Conservation (phyloP, 345 rosid species). For the Physaria fendleri region DNA sequence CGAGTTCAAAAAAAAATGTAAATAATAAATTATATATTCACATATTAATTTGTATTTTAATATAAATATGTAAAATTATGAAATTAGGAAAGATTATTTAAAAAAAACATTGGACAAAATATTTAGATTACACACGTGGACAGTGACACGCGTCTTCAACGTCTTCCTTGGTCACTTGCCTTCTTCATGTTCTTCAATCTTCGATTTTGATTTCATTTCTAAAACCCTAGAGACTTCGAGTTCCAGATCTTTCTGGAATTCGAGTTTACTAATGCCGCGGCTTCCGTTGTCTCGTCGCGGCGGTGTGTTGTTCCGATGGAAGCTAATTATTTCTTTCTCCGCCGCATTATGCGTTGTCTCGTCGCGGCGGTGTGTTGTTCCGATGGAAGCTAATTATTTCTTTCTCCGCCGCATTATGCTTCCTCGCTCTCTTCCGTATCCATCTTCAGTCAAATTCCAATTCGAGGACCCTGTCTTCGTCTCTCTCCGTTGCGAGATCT, state of each 20-base stretch:
- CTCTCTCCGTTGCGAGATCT: constrained; percentile 33
- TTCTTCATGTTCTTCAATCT: not conserved
- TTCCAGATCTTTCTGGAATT: not conserved
- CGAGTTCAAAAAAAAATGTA: too few relatives aligned
- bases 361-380: constrained; percentile 46
- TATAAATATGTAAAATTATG: too few relatives aligned
- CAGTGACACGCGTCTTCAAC: too few relatives aligned
- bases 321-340: constrained; percentile 48
- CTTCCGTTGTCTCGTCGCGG: constrained; percentile 35
- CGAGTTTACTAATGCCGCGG: constrained; percentile 37
- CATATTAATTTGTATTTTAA: too few relatives aligned
- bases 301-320: constrained; percentile 56
- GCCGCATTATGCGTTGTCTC: constrained; percentile 39
- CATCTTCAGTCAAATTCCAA: constrained; percentile 29
- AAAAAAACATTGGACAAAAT: too few relatives aligned
- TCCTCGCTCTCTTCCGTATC: constrained; percentile 46
- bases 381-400: constrained; percentile 58
- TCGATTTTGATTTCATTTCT: not conserved
- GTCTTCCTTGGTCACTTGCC: not conserved
- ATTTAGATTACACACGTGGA: too few relatives aligned
- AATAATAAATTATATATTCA: too few relatives aligned
- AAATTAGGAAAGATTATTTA: too few relatives aligned
- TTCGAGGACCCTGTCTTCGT: constrained; percentile 9
- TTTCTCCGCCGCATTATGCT: constrained; percentile 46
- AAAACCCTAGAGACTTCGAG: not conserved